These are phyloP conservation scores for Blastobotrys raffinosifermentans DNA, from an alignment of 1,139 yeast genomes.

Conservation along the genomic window DNA sequence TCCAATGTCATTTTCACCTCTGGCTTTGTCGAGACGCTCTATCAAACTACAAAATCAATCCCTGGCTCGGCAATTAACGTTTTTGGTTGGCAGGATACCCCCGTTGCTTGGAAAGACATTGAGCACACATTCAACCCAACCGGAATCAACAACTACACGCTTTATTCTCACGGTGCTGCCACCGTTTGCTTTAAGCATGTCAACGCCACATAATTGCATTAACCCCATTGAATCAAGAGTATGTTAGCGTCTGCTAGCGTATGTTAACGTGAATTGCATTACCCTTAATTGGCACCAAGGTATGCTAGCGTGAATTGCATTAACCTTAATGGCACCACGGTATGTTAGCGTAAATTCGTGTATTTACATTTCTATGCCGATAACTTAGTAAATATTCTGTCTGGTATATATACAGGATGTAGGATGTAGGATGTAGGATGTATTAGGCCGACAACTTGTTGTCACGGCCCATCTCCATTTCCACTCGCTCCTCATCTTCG, in stretches of 20 bases:
- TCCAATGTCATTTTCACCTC: not conserved
- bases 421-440: too few relatives aligned
- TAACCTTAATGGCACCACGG: too few relatives aligned
- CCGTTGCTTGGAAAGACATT: slow-evolving; percentile 28
- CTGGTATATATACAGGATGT: too few relatives aligned
- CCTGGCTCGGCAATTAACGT: slow-evolving; percentile 24
- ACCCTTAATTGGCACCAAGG: too few relatives aligned
- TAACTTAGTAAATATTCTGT: too few relatives aligned
- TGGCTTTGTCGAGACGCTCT: not conserved
- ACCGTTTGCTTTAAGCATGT: slow-evolving; percentile 12
- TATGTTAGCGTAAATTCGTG: too few relatives aligned
- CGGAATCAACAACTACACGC: slow-evolving; percentile 25
- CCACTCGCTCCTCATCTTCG: slow-evolving; percentile 11
- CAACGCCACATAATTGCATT: slow-evolving; percentile 14
- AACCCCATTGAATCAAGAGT: too few relatives aligned
- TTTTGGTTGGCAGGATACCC: slow-evolving; percentile 27
- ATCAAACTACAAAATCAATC: not conserved
- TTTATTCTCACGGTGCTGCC: slow-evolving; percentile 14
- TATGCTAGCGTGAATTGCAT: too few relatives aligned
- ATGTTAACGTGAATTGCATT: too few relatives aligned
- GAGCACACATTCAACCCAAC: slow-evolving; percentile 20
- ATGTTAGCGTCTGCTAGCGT: too few relatives aligned
- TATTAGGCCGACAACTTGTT: too few relatives aligned
- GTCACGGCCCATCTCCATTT: not conserved
- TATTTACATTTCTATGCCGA: too few relatives aligned